Percentiles rank a stretch among this genome's conserved stretches.
These are phyloP conservation scores for Trichoderma semiorbis DNA, from an alignment of 2,329 filamentous ascomycete genomes.

Conservation along the genomic window DNA sequence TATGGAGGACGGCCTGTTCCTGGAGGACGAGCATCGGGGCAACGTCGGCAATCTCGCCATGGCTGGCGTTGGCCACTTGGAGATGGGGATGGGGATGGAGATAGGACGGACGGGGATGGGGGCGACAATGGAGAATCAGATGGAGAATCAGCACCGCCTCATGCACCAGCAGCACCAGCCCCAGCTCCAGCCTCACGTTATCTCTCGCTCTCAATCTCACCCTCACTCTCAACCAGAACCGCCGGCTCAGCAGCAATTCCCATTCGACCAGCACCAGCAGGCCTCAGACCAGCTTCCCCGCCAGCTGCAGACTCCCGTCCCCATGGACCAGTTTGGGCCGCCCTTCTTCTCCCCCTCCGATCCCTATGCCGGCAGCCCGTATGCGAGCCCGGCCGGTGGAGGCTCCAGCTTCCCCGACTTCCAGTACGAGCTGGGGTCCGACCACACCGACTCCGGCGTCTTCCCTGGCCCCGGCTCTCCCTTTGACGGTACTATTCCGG, in stretches of 20 bases:
- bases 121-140: not conserved
- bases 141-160: not conserved
- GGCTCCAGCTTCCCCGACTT: conserved; percentile 6
- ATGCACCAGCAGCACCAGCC: conserved; percentile 4
- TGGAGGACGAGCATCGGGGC: not conserved
- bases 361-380: not conserved
- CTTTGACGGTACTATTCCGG: conserved; percentile 5
- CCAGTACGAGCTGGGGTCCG: conserved; percentile 5
- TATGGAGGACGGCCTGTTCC: not conserved
- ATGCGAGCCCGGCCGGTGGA: not conserved
- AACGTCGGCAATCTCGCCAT: not conserved
- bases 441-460: not conserved
- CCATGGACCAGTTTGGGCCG: conserved; percentile 6
- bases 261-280: not conserved
- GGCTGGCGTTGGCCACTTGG: not conserved
- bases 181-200: not conserved
- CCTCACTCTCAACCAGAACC: not conserved
- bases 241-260: not conserved
- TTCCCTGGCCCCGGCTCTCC: conserved; percentile 3
- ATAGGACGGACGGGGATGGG: not conserved
- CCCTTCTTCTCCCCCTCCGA: conserved; percentile 6
- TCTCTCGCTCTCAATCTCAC: not conserved
- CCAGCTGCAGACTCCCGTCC: not conserved
- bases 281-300: not conserved
- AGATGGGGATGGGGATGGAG: not conserved